These are phyloP conservation scores for Jaapia argillacea DNA, from an alignment of 768 basidiomycete species.

Conservation along the genomic window DNA sequence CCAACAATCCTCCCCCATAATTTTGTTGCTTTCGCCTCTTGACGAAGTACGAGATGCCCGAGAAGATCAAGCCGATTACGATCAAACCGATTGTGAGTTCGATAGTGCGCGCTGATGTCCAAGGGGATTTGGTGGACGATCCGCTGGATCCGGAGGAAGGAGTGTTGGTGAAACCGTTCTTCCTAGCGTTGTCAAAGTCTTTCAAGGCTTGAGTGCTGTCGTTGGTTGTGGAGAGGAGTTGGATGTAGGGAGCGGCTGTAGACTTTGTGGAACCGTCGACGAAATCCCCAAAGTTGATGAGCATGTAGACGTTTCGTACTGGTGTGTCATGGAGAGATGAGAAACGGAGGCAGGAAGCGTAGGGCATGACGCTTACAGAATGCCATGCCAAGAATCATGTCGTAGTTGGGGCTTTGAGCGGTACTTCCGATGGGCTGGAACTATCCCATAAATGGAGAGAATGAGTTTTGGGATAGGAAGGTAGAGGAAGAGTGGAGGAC, in stretches of 20 bases:
- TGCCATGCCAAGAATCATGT: slow-evolving; percentile 65
- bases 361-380: slow-evolving; percentile 37
- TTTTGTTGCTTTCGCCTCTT: neutral
- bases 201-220: slow-evolving; percentile 26
- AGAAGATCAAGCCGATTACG: neutral
- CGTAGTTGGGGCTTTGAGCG: slow-evolving; percentile 37
- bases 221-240: slow-evolving; percentile 48
- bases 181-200: slow-evolving; percentile 23
- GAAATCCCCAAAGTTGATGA: slow-evolving; percentile 59
- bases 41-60: neutral
- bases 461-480: neutral
- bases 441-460: too few relatives aligned
- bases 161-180: slow-evolving; percentile 10
- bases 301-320: slow-evolving; percentile 60
- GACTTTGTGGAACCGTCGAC: slow-evolving; percentile 28
- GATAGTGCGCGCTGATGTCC: neutral
- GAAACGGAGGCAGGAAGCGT: neutral
- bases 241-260: slow-evolving; percentile 43
- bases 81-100: neutral
- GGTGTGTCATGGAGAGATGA: slow-evolving; percentile 2
- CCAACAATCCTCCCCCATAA: neutral
- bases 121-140: neutral
- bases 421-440: slow-evolving; percentile 56
- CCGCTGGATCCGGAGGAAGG: too few relatives aligned
- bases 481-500: slow-evolving; percentile 17